Evolutionary conservation across 139 green algal species (phyloP), one percentile per base, ranked within the genome.

Genomic region (Cymbomonas tetramitiformis): DNA sequence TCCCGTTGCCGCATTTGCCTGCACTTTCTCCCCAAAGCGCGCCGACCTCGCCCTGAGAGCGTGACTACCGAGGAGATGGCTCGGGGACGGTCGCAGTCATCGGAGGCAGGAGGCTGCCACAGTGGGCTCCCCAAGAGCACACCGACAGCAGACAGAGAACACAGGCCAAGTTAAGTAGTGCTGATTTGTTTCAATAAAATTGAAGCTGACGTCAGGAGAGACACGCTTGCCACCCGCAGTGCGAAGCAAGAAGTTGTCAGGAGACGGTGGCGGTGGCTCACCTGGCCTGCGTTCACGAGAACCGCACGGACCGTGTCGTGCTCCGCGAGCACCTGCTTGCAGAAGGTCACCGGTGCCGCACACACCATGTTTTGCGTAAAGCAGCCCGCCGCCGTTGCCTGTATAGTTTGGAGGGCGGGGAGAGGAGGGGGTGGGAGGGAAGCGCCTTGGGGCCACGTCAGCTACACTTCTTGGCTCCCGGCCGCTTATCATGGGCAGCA

Each of bases 281-380:
- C n/a, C 65, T 96, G 86, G 18, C 90, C 91, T 1, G 91, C 89
- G 53, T 98, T 98, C 29, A 83, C 85, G 57, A 96, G 60, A 41
- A 96, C 81, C 18, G 83, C 90, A 15, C 76, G 65, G 4, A 80
- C 67, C 2, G 63, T 83, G 32, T 77, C 59, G 47, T 73, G 79
- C 41, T 62, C 57, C 2, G 48, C 71, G 38, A 96, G 76, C 40
- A 92, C 75, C 38, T 93, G 70, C 58, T 87, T 87, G 80, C 84
- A 95, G 74, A 89, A 94, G 6, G 73, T 68, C 28, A 97, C 90
- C 1, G 90, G 90, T 6, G 90, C 90, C 2, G 88, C 90, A 41
- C 77, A 87, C 81, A 98, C 86, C 9, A 95, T 74, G 64, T 98
- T 98, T n/a, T 65, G 58, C 12, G 90, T 97, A 80, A 97, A 97